Evolutionary conservation across 352 stramenopile genomes (phyloP).

Genomic region (Elongisporangium anandrum): DNA sequence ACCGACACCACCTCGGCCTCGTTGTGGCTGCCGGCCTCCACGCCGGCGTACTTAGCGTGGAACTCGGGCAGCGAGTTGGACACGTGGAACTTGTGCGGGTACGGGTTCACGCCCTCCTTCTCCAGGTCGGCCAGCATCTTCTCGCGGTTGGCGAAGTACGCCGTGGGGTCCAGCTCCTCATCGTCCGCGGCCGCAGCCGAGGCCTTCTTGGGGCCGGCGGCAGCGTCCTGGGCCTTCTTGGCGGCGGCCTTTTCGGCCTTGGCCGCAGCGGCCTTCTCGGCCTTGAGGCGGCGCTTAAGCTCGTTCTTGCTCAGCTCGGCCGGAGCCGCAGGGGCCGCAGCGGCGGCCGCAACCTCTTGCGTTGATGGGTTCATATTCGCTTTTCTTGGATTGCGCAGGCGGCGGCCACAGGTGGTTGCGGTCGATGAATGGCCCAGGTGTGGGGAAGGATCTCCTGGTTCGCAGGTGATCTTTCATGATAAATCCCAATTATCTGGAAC

Average conservation of each 20-base stretch:
- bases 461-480: neutral
- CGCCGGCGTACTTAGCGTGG: constrained; percentile 73
- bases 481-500: neutral
- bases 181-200: constrained; percentile 62
- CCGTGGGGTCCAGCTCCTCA: constrained; percentile 95
- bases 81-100: constrained; percentile 99
- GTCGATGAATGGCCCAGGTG: neutral
- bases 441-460: neutral
- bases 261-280: constrained; percentile 87
- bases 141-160: constrained; percentile 97
- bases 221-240: constrained; percentile 61
- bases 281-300: constrained; percentile 97
- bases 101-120: constrained; percentile 91
- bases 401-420: neutral
- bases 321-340: constrained; percentile 9
- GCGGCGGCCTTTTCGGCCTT: constrained; percentile 94
- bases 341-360: constrained; percentile 4
- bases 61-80: constrained; percentile 94
- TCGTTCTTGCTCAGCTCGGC: constrained; percentile 95
- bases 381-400: constrained; percentile 1
- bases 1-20: constrained; percentile 87
- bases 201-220: constrained; percentile 60
- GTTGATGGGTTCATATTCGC: constrained; percentile 13
- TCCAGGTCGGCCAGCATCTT: constrained; percentile 88
- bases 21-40: constrained; percentile 81